Percentiles rank a stretch among this genome's conserved stretches.
phyloP scores from a whole-genome alignment of 1,284 basidiomycete species.

The Calocybe gambosa region DNA sequence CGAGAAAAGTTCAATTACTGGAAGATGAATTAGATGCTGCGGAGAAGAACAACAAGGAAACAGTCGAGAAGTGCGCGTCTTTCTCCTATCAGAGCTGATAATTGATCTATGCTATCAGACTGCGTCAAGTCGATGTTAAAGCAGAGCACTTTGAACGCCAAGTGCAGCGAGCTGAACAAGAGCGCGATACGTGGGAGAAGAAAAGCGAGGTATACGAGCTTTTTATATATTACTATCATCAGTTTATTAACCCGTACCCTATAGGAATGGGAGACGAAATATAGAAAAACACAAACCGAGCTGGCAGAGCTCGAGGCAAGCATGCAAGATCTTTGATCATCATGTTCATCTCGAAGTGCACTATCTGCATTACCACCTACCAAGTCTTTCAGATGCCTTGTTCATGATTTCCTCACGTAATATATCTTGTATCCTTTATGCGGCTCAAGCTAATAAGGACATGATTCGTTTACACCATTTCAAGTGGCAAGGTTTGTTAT shows the following conservation, averaged over 20 bases:
- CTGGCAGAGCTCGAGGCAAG: slow-evolving; percentile 81
- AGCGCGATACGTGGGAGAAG: slow-evolving; percentile 91
- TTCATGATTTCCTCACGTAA: slow-evolving; percentile 11
- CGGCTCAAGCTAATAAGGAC: slow-evolving; percentile 13
- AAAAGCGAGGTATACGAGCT: slow-evolving; percentile 76
- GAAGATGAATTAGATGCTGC: slow-evolving; percentile 95
- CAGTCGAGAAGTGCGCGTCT: slow-evolving; percentile 85
- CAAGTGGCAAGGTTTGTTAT: neutral
- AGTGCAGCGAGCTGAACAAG: slow-evolving; percentile 81
- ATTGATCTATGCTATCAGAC: slow-evolving; percentile 40
- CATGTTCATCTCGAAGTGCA: slow-evolving; percentile 9
- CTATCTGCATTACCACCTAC: slow-evolving; percentile 5
- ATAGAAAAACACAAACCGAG: slow-evolving; percentile 74
- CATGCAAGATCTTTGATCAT: slow-evolving; percentile 74
- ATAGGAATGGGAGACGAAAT: slow-evolving; percentile 75
- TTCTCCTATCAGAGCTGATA: slow-evolving; percentile 11
- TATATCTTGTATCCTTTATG: slow-evolving; percentile 8
- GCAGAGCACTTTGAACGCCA: slow-evolving; percentile 98
- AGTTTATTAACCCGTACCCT: slow-evolving; percentile 3
- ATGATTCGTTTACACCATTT: slow-evolving; percentile 1
- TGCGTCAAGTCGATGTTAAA: slow-evolving; percentile 97
- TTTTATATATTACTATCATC: neutral
- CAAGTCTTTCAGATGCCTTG: slow-evolving; percentile 10
- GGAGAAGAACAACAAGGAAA: slow-evolving; percentile 97
- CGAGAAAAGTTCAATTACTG: slow-evolving; percentile 85